Conservation (phyloP, 306 rosid genomes). For the Cucumis hystrix region DNA sequence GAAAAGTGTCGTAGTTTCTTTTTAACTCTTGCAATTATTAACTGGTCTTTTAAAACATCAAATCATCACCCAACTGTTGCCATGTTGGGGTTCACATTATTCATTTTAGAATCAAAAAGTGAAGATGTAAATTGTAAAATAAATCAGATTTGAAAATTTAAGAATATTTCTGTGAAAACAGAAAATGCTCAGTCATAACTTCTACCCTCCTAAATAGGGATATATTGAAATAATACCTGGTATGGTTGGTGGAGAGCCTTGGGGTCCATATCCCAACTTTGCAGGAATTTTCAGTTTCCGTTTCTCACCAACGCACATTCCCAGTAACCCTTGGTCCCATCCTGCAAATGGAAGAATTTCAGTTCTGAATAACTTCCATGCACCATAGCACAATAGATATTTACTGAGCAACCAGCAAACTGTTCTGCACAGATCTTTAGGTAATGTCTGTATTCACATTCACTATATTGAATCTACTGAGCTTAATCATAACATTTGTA, state of each 20-base stretch:
- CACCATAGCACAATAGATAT: not conserved
- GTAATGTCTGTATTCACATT: not conserved
- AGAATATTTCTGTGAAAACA: not conserved
- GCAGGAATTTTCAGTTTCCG: conserved; percentile 90
- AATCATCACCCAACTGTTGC: not conserved
- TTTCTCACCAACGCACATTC: conserved; percentile 96
- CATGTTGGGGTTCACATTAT: no score
- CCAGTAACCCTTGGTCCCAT: conserved; percentile 96
- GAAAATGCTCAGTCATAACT: not conserved
- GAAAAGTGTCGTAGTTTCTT: not conserved
- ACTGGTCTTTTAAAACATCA: not conserved
- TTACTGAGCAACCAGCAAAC: not conserved
- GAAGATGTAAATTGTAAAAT: not conserved
- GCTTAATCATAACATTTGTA: not conserved
- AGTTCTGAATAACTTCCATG: not conserved
- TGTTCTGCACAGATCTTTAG: not conserved
- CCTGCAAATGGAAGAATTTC: conserved; percentile 33
- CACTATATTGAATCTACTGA: not conserved
- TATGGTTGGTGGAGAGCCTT: conserved; percentile 87
- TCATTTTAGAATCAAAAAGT: not conserved
- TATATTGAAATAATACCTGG: conserved; percentile 36
- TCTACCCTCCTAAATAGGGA: not conserved
- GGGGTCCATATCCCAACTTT: conserved; percentile 83
- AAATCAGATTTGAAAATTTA: not conserved
- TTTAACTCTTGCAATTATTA: no score